Evolutionary conservation across 352 stramenopile genomes (phyloP), one percentile per base, ranked within the genome.

Genomic region (Pythium coloratum): DNA sequence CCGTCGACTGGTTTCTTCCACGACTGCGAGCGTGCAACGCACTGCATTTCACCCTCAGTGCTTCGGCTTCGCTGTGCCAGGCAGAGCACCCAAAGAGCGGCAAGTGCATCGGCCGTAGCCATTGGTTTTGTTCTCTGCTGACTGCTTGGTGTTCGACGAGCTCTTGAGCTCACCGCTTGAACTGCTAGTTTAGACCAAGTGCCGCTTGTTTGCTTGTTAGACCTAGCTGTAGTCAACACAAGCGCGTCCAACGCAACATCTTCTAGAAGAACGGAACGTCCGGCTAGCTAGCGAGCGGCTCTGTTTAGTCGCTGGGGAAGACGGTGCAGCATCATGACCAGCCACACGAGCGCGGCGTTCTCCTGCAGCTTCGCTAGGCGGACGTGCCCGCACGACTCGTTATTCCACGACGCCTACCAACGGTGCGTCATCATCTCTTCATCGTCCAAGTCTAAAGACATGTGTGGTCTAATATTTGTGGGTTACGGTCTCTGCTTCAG

Each of bases 381-480:
- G 32, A 65, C 46, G 20, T 65, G 59, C 16, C 28, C 59, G 32
- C 59, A 65, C 16, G 33, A 44, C 18, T 6, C 20, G 30, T 34
- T 65, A 24, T 65, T 65, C 20, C 59, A 58, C 12, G 59, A 65
- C 59, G 59, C 47, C n/a, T 65, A 65, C 20, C 59, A 65, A 34
- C n/a, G 49, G 49, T 55, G 49, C 49, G 49, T 34, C 12, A 24
- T 24, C 49, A 20, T 5, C 12, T 49, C 20, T 24, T 24, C 20
- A 24, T 24, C 20, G 20, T 20, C 13, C 12, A 3, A 13, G 40
- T 7, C 12, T n/a, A 49, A 7, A 49, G 40, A 49, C 20, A 24
- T 24, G 18, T 3, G 7, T 36, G 26, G 6, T 59, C 18, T 44
- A 14, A 44, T 14, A 3, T 3, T 59, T 20, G 5, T 50, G 8